Conservation (phyloP, 768 basidiomycete species). For the Daedalea quercina region DNA sequence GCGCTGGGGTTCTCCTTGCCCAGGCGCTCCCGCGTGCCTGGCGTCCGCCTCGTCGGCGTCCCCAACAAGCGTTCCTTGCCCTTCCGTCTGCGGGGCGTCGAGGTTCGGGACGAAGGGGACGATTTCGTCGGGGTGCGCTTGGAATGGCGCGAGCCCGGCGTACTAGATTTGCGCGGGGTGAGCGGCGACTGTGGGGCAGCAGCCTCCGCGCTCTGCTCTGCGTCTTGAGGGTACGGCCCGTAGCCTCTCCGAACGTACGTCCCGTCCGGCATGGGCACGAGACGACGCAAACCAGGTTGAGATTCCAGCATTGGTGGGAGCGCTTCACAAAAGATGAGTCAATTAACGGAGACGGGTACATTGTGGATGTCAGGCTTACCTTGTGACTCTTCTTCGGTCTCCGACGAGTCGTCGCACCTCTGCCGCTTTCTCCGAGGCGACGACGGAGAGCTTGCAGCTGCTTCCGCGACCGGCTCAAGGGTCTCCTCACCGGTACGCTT, state of each 20-base stretch:
- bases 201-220: background rate
- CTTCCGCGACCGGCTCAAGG: background rate
- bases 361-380: background rate
- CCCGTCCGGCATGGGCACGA: background rate
- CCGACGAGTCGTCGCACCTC: conserved; percentile 7
- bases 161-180: background rate
- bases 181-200: background rate
- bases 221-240: background rate
- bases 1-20: conserved; percentile 10
- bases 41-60: background rate
- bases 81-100: background rate
- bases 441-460: background rate
- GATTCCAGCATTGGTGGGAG: background rate
- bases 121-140: background rate
- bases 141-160: background rate
- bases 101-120: background rate
- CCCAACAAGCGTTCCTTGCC: background rate
- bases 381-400: conserved; percentile 16
- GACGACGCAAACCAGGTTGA: background rate
- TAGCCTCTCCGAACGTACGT: background rate
- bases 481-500: background rate
- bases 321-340: background rate
- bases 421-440: background rate
- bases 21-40: background rate
- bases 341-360: background rate